These are phyloP conservation scores for Russula lepida DNA, from an alignment of 768 basidiomycete genomes.

Conservation along the genomic window DNA sequence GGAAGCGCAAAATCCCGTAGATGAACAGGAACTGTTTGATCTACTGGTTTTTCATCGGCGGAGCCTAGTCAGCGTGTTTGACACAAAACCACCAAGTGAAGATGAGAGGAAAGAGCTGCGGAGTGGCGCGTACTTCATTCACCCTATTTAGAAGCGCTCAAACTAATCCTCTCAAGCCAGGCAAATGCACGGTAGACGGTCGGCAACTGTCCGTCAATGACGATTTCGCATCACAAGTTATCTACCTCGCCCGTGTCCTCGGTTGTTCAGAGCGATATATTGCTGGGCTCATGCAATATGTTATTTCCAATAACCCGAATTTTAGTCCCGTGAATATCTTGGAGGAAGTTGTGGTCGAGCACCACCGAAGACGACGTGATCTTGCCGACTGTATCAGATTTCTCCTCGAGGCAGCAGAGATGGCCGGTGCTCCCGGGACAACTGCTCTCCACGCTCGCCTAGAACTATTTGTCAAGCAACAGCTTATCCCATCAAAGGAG, in stretches of 20 bases:
- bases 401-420: slow-evolving; percentile 56
- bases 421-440: slow-evolving; percentile 37
- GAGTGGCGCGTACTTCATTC: slow-evolving; percentile 37
- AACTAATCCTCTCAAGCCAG: slow-evolving; percentile 32
- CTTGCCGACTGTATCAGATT: slow-evolving; percentile 63
- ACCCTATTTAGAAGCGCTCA: background rate
- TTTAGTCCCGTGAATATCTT: slow-evolving; percentile 46
- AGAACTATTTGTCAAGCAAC: slow-evolving; percentile 43
- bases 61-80: slow-evolving; percentile 53
- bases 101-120: slow-evolving; percentile 68
- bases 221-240: slow-evolving; percentile 68
- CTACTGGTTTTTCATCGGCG: slow-evolving; percentile 59
- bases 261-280: slow-evolving; percentile 75
- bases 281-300: slow-evolving; percentile 57
- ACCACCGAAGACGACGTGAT: slow-evolving; percentile 60
- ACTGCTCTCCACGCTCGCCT: slow-evolving; percentile 45
- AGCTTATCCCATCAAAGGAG: slow-evolving; percentile 40
- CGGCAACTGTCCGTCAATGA: slow-evolving; percentile 64
- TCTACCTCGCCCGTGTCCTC: slow-evolving; percentile 76
- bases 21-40: slow-evolving; percentile 70
- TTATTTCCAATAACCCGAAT: slow-evolving; percentile 60
- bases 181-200: slow-evolving; percentile 56
- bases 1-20: slow-evolving; percentile 37
- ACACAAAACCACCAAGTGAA: slow-evolving; percentile 51
- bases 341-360: slow-evolving; percentile 58